These are phyloP conservation scores for Fragilariopsis cylindrus DNA, from an alignment of 108 stramenopile species.

Conservation along the genomic window DNA sequence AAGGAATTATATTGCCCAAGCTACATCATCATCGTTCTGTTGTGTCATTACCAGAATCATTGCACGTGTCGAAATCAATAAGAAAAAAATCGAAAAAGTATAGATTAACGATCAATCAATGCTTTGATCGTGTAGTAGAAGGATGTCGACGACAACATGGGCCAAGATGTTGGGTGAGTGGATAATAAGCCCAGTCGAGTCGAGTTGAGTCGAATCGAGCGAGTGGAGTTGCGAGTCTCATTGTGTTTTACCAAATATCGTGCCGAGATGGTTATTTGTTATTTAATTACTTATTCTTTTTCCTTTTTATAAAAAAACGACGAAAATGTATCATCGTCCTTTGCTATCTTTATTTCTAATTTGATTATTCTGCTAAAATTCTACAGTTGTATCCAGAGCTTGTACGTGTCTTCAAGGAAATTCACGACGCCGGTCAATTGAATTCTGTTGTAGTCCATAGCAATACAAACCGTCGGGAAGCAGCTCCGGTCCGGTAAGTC, in stretches of 20 bases:
- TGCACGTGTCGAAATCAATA: slow-evolving; percentile 73
- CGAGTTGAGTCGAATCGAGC: no score
- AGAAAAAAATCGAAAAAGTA: slow-evolving; percentile 72
- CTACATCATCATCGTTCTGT: slow-evolving; percentile 78
- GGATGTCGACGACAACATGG: slow-evolving; percentile 85
- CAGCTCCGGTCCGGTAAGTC: not conserved
- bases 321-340: no score
- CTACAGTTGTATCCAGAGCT: slow-evolving; percentile 52
- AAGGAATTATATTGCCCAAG: slow-evolving; percentile 69
- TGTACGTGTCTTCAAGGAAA: slow-evolving; percentile 58
- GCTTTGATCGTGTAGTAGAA: slow-evolving; percentile 64
- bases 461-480: slow-evolving; percentile 1
- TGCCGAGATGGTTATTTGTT: no score
- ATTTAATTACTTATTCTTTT: no score
- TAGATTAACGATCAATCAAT: slow-evolving; percentile 61
- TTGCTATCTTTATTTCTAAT: no score
- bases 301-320: no score
- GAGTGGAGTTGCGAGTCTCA: no score
- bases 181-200: slow-evolving; percentile 9
- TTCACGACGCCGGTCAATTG: slow-evolving; percentile 37
- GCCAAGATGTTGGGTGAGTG: slow-evolving; percentile 53
- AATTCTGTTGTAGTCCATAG: not conserved
- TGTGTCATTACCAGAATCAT: slow-evolving; percentile 40
- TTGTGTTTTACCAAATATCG: no score
- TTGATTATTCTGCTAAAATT: no score